Percentiles rank a stretch among this genome's conserved stretches.
phyloP scores from a whole-genome alignment of 2,329 filamentous ascomycete species.

The Neurospora crassa region DNA sequence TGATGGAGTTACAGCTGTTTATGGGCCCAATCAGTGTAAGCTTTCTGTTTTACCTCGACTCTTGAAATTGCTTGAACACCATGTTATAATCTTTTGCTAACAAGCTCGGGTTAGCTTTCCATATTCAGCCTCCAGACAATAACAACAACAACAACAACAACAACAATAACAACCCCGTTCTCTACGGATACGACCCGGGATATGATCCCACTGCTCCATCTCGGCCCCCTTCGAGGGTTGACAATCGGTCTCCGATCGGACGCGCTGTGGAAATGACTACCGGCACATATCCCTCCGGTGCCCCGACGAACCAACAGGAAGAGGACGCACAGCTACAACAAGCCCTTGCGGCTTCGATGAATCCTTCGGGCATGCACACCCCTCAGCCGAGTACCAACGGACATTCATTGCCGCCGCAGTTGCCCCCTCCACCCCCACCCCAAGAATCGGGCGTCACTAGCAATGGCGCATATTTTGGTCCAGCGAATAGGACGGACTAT shows the following conservation, averaged over 20 bases:
- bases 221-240: slow-evolving; percentile 52
- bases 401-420: slow-evolving; percentile 5
- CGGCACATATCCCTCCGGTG: slow-evolving; percentile 28
- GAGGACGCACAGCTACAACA: slow-evolving; percentile 48
- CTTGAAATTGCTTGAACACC: neutral
- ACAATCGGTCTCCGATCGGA: slow-evolving; percentile 46
- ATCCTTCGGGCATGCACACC: slow-evolving; percentile 37
- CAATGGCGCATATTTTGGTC: slow-evolving; percentile 42
- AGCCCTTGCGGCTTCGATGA: slow-evolving; percentile 46
- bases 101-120: slow-evolving; percentile 35
- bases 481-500: slow-evolving; percentile 47
- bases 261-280: slow-evolving; percentile 33
- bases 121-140: slow-evolving; percentile 43
- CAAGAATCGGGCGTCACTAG: slow-evolving; percentile 44
- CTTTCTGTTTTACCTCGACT: neutral
- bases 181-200: slow-evolving; percentile 33
- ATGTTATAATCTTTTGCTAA: neutral
- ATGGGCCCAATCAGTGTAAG: neutral
- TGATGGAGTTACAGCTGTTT: slow-evolving; percentile 8
- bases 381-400: slow-evolving; percentile 2
- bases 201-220: slow-evolving; percentile 41
- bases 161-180: slow-evolving; percentile 21
- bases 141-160: too few species aligned
- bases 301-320: slow-evolving; percentile 26
- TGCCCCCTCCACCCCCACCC: slow-evolving; percentile 28